Evolutionary conservation across 345 rosid genomes (phyloP), one percentile per base, ranked within the genome.

Genomic region (Linum tenue): DNA sequence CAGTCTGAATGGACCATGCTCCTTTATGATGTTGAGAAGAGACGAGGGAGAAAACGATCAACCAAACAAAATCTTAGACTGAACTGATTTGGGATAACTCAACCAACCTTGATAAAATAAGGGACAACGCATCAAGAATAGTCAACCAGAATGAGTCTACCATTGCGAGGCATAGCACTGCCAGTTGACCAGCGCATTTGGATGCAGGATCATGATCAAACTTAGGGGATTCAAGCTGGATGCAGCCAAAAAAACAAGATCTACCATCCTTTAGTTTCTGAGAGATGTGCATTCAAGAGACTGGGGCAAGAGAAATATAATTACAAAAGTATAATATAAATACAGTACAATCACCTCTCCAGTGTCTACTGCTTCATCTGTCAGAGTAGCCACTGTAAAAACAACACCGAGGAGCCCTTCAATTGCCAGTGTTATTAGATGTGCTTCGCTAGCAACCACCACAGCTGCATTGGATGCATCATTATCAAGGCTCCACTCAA

Each of bases 361-460:
- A 48, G 41, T 75, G 62, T 90, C 96, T 62, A 94, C 86, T 17
- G 97, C 97, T 84, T 90, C 89, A 80, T 94, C 99, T 62, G 96
- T 90, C 83, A 94, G 76, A 38, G 99, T 88, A 64, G 99, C 97
- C 51, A 94, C 89, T 61, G 96, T 94, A 69, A 90, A 94, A 55
- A 88, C 85, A 70, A 88, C 97, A 70, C 97, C 98, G 76, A 88
- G 73, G 66, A 94, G 76, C 67, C 97, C 97, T 81, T 90, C 97
- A 79, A 88, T 85, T 72, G 97, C 97, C 84, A 92, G 75, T 68
- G 86, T 85, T 73, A 92, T 85, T 67, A 97, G 91, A 82, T 92
- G 98, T 66, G 97, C 99, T 83, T 94, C 99, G 79, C 97, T 90
- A n/a, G 97, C 99, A 83, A 88, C 95, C 75, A 94, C 76, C 71